Base-by-base conservation (phyloP, 345 rosid species). In the Euphorbia peplus region DNA sequence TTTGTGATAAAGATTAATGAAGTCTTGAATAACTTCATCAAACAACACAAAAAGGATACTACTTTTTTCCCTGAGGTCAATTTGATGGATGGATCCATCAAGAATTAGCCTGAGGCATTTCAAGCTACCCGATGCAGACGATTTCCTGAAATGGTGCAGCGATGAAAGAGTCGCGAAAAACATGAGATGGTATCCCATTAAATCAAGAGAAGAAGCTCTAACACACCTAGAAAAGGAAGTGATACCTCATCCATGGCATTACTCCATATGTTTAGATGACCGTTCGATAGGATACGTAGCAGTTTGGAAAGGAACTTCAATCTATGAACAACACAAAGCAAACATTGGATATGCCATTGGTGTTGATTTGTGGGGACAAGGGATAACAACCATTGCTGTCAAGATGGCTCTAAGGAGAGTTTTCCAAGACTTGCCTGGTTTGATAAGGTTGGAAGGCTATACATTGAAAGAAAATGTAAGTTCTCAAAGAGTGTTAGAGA, bases 401-500 rank as follows among this genome's bases (percentile, higher is more conserved):
- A 83, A 70, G 67, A 69, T 79, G 82, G 85, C 77, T 4, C 55
- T 77, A 53, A 21, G 57, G 8, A 11, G 9, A 13, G 86, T 67
- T 42, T 83, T 79, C 15, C 19, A 29, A 1, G 83, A 78, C 4
- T 60, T 78, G 5, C 72, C 77, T 0, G 73, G 69, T 5, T 24
- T 87, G 70, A 81, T 80, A 41, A 84, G 97, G 76, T 9, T 88
- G 10, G 80, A 86, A 54, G 97, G 89, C 48, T 68, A 80, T 39
- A 88, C 83, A n/a, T 82, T 77, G 53, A 73, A 69, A 24, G 89
- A 87, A 53, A 84, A 91, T 16, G 64, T 25, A n/a, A 83, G 78
- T 13, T 91, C 88, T 32, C 90, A 84, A 35, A 84, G 80, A 66
- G 85, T 88, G 13, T 39, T 86, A 61, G 88, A 83, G 78, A 91